Evolutionary conservation across 805 yeast species (phyloP), one percentile per base, ranked within the genome.

Genomic region (Blastobotrys chiropterorum): DNA sequence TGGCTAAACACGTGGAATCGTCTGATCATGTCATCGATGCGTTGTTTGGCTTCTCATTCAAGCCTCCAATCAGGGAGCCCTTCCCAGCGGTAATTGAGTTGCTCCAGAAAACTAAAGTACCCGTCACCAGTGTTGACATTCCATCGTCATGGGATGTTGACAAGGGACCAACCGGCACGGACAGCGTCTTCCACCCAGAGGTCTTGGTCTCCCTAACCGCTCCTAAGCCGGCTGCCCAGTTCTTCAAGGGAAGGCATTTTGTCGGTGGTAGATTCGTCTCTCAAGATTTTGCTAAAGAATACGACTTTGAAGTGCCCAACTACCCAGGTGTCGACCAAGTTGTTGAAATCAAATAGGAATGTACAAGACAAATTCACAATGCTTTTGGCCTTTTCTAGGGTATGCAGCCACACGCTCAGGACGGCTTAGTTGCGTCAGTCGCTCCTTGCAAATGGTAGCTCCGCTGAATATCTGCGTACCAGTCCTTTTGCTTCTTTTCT

Each of bases 121-220:
- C 90, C 1, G 78, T 90, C 1, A 77, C 87, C 0, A 80, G 95
- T 0, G 86, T 94, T 1, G 99, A 94, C 66, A 80, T 92, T 46
- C 99, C 99, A 0, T 86, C 96, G 1, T 96, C 97, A 0, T 94
- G 99, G 99, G 92, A 90, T 63, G 98, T 94, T 8, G 95, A 94
- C 62, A 62, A 76, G 5, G 99, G 99, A 0, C 95, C 94, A 0
- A 67, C 72, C 0, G 68, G 66, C 1, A 61, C 54, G 1, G 70
- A 67, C 2, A 70, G 67, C 16, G 66, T 65, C 21, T 77, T 86
- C 51, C 72, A 72, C 21, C 95, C 97, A 0, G 67, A 76, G 3
- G 80, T 82, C 58, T 72, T 94, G 46, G 82, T 94, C 7, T 85
- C 95, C 48, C 71, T 94, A 47, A 90, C 98, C 0, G 97, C 96